phyloP scores from a whole-genome alignment of 2,329 filamentous ascomycete species.

The Ploettnerulaceae sp. region DNA sequence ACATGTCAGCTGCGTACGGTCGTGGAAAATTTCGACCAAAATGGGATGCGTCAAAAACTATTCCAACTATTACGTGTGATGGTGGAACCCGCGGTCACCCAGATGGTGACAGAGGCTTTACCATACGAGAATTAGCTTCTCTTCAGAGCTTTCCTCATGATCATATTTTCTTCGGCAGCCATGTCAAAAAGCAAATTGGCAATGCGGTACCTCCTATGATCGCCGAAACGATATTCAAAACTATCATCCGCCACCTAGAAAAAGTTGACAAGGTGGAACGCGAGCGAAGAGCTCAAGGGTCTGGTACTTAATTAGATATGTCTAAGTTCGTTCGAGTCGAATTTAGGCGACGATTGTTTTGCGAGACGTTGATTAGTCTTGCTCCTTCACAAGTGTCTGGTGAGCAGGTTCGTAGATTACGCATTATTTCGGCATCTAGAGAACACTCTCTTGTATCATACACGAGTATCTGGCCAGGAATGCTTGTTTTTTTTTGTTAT shows the following conservation, averaged over 20 bases:
- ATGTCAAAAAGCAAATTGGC: constrained; percentile 62
- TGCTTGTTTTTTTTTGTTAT: no score
- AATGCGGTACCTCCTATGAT: constrained; percentile 70
- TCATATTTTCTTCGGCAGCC: constrained; percentile 50
- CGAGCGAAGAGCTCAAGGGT: background rate
- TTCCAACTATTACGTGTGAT: constrained; percentile 57
- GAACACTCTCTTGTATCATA: no score
- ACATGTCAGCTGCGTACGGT: constrained; percentile 14
- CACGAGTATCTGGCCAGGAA: no score
- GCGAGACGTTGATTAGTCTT: no score
- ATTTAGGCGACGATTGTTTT: no score
- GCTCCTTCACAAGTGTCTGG: no score
- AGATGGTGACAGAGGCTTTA: constrained; percentile 56
- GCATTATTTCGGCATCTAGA: no score
- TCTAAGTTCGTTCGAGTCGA: no score
- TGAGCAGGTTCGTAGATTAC: no score
- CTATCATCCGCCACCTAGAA: constrained; percentile 35
- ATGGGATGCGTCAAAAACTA: constrained; percentile 44
- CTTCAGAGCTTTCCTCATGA: constrained; percentile 63
- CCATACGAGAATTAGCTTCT: constrained; percentile 57
- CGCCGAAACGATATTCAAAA: constrained; percentile 39
- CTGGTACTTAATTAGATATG: no score
- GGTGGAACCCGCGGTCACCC: constrained; percentile 59
- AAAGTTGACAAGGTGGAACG: constrained; percentile 10
- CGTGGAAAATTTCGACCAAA: background rate